These are phyloP conservation scores for Orobanche coerulescens DNA, from an alignment of 257 asterid genomes.

Conservation along the genomic window DNA sequence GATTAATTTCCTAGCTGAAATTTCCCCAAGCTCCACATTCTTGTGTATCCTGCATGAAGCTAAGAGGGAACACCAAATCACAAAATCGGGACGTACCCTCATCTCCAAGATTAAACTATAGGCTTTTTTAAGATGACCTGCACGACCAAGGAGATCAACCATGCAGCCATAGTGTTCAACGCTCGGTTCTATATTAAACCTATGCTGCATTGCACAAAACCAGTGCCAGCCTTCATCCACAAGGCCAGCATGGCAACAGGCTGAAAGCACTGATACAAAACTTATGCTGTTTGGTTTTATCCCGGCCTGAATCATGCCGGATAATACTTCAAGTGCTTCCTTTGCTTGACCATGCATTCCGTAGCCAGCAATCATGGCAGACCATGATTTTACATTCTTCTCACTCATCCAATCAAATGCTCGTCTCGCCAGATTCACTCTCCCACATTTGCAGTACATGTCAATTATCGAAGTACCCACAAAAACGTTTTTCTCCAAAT, in stretches of 20 bases:
- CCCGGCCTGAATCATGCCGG: conserved; percentile 59
- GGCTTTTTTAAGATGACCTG: conserved; percentile 69
- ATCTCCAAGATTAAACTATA: conserved; percentile 63
- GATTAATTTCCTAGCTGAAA: conserved; percentile 60
- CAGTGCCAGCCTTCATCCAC: conserved; percentile 92
- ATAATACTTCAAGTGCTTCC: conserved; percentile 68
- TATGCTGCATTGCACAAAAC: conserved; percentile 73
- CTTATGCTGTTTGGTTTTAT: conserved; percentile 68
- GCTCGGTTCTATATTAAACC: conserved; percentile 54
- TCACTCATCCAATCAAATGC: conserved; percentile 56
- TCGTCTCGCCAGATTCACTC: conserved; percentile 56
- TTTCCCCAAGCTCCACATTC: conserved; percentile 78
- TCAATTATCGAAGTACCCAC: conserved; percentile 81
- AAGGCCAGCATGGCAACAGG: conserved; percentile 91
- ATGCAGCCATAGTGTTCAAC: conserved; percentile 91
- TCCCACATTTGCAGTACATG: conserved; percentile 94
- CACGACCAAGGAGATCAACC: conserved; percentile 94
- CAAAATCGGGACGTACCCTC: conserved; percentile 67
- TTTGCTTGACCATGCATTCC: conserved; percentile 91
- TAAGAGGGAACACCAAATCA: conserved; percentile 85
- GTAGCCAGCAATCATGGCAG: conserved; percentile 90
- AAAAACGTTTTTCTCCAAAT: conserved; percentile 56
- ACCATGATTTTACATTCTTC: conserved; percentile 85
- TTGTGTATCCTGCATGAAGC: conserved; percentile 82
- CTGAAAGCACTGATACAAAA: conserved; percentile 79